A percentile compares a stretch with the other conserved stretches of the same genome.
Conservation (phyloP, 306 rosid genomes). For the Canavalia ensiformis region DNA sequence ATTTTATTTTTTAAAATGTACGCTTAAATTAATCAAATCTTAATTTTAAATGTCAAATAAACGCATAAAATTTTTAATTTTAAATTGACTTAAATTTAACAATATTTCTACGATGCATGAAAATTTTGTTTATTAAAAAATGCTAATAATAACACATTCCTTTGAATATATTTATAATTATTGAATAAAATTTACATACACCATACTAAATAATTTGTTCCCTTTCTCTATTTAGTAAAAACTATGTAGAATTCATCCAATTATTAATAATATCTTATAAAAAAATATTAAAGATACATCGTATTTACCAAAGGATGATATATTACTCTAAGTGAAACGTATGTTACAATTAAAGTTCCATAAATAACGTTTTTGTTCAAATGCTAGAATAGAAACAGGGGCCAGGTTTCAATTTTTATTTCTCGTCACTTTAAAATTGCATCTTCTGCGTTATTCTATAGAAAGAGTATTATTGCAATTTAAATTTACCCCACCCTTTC, state of each 20-base stretch:
- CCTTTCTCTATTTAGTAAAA: not conserved
- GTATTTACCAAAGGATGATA: too few species aligned
- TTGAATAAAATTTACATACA: not conserved
- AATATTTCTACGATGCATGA: not conserved
- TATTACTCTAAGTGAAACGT: not conserved
- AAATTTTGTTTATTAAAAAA: not conserved
- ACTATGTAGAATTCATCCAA: not conserved
- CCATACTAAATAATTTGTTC: not conserved
- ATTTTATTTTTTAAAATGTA: too few species aligned
- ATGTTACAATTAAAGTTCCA: not conserved
- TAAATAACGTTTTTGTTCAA: not conserved
- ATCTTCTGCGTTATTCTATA: not conserved
- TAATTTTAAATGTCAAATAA: not conserved
- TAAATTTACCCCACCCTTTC: too few species aligned
- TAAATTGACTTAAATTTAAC: not conserved
- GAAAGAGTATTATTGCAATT: not conserved
- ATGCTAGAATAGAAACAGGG: not conserved
- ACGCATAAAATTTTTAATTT: not conserved
- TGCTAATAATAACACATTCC: not conserved
- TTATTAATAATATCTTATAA: too few species aligned
- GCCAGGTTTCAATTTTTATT: not conserved
- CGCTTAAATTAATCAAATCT: too few species aligned
- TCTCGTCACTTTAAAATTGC: not conserved
- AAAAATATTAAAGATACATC: too few species aligned
- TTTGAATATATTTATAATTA: not conserved